A percentile compares a stretch with the other conserved stretches of the same genome.
These are phyloP conservation scores for Madurella fahalii DNA, from an alignment of 2,329 filamentous ascomycete genomes.

Conservation along the genomic window DNA sequence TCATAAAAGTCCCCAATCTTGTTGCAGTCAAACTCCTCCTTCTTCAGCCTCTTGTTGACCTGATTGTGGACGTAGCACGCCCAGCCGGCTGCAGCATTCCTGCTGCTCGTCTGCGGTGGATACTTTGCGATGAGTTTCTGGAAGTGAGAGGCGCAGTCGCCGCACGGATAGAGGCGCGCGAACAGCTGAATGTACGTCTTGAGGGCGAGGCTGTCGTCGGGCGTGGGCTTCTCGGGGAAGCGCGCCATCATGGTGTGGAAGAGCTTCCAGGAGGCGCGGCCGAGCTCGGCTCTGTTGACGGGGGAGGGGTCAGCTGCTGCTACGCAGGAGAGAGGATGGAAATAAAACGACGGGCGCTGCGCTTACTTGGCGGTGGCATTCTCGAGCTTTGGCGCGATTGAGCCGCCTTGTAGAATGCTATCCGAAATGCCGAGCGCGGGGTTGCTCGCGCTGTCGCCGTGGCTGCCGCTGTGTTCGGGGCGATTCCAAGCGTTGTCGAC, in stretches of 20 bases:
- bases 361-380: constrained; percentile 74
- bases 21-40: constrained; percentile 60
- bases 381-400: constrained; percentile 75
- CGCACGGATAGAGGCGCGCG: constrained; percentile 65
- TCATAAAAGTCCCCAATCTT: constrained; percentile 69
- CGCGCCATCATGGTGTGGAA: constrained; percentile 68
- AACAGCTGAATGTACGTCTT: constrained; percentile 64
- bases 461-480: constrained; percentile 13
- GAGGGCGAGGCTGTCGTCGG: constrained; percentile 59
- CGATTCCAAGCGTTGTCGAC: constrained; percentile 2
- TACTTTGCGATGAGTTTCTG: constrained; percentile 57
- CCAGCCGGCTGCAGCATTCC: constrained; percentile 63
- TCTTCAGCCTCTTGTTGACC: constrained; percentile 61
- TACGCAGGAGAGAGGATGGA: neutral
- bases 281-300: constrained; percentile 54
- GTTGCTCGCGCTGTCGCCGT: constrained; percentile 18
- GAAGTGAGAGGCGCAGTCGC: constrained; percentile 66
- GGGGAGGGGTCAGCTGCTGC: neutral
- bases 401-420: constrained; percentile 58
- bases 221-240: constrained; percentile 61
- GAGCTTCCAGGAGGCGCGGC: constrained; percentile 65
- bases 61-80: constrained; percentile 65
- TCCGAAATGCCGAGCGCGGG: constrained; percentile 41
- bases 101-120: constrained; percentile 61
- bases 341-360: constrained; percentile 4